A percentile compares a stretch with the other conserved stretches of the same genome.
Evolutionary conservation across 352 stramenopile genomes (phyloP).

Genomic region (Phytophthora sp.): DNA sequence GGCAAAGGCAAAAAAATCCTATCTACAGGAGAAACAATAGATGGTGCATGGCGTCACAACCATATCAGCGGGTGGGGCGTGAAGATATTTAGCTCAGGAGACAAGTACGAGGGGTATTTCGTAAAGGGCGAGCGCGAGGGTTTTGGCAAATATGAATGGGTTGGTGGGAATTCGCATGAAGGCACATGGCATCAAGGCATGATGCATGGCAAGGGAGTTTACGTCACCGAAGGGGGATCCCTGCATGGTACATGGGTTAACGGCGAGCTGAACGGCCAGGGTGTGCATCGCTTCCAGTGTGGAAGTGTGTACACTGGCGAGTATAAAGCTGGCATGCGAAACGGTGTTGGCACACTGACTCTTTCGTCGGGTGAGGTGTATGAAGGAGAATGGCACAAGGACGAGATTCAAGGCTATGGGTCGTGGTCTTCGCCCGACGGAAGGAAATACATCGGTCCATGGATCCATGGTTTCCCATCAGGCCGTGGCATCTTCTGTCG

Average conservation of each 20-base stretch:
- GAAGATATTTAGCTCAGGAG: constrained; percentile 70
- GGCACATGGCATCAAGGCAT: constrained; percentile 56
- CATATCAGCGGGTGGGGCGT: constrained; percentile 61
- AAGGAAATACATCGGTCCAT: constrained; percentile 60
- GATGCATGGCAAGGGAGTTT: constrained; percentile 77
- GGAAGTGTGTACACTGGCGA: constrained; percentile 62
- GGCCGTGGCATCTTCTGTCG: constrained; percentile 63
- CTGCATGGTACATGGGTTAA: constrained; percentile 57
- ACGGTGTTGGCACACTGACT: constrained; percentile 63
- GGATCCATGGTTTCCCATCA: constrained; percentile 55
- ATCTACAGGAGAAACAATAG: constrained; percentile 60
- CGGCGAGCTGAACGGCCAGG: constrained; percentile 50
- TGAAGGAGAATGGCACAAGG: constrained; percentile 66
- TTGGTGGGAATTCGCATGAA: constrained; percentile 70
- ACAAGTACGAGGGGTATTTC: constrained; percentile 78
- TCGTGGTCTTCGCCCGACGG: constrained; percentile 57
- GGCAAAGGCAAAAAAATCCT: constrained; percentile 77
- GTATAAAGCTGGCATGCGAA: constrained; percentile 50
- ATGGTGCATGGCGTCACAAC: constrained; percentile 70
- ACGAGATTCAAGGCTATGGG: constrained; percentile 67
- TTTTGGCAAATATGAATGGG: constrained; percentile 75
- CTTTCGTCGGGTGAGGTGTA: constrained; percentile 69
- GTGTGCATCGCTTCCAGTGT: constrained; percentile 59
- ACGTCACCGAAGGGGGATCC: constrained; percentile 35
- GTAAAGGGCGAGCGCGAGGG: constrained; percentile 62